Base-by-base conservation (phyloP, 2,329 filamentous ascomycete genomes). In the Pseudocercospora vitis region DNA sequence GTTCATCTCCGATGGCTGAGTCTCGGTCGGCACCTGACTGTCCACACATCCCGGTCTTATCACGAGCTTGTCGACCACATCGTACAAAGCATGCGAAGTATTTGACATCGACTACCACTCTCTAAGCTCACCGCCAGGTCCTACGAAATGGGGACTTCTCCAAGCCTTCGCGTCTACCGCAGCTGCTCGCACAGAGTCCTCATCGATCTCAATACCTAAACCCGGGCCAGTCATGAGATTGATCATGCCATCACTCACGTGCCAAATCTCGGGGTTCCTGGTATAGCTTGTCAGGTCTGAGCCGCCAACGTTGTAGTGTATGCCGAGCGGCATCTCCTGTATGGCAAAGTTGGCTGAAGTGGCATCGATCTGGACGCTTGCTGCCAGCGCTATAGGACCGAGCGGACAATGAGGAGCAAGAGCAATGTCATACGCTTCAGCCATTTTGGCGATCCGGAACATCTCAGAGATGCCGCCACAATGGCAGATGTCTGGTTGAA, bases 321-420 rank as follows among this genome's bases (percentile, higher is more conserved):
- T 91, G 0, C 87, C 88, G 18, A 90, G 65, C 47, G 83, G 86
- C 88, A 90, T 90, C 68, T 91, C 87, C 64, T 89, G 84, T 26
- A 90, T 89, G 0, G 79, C 81, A 65, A 87, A 89, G 68, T 86
- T 90, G 18, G 78, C 78, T 16, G 73, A 81, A 11, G 71, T 73
- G 19, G 80, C 75, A 31, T 82, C 84, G 1, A 90, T 80, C 58
- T 90, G 87, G 35, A 89, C 76, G 52, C 79, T 84, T 0, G 87
- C 87, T 0, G 87, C 87, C n/a, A 90, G 73, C 0, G 87, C 85
- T 46, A 90, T 85, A 0, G 87, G 87, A 0, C 87, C 87, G 0
- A 90, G 70, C 0, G 87, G 87, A 60, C 86, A 89, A 63, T 90
- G 87, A 1, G 87, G 87, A 18, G 87, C 87, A 39, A 89, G 75